Conservation (phyloP, 2,329 filamentous ascomycete species). For the Xylariomycetidae sp. region DNA sequence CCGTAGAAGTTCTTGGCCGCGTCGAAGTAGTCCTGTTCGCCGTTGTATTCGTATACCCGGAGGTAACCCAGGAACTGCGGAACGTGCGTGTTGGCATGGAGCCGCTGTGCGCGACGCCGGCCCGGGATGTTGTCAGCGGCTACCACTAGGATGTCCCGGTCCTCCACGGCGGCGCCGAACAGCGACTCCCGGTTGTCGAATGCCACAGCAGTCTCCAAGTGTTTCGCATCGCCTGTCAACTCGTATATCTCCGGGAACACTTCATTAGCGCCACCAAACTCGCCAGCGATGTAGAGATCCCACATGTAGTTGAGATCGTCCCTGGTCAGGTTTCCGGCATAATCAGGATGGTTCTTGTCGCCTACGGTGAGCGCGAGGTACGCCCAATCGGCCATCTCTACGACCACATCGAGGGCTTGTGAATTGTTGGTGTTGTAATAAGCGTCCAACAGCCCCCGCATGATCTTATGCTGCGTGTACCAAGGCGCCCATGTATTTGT, state of each 20-base stretch:
- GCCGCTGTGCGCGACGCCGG: slow-evolving; percentile 21
- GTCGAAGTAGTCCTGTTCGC: slow-evolving; percentile 22
- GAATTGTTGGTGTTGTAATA: slow-evolving; percentile 30
- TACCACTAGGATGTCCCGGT: slow-evolving; percentile 26
- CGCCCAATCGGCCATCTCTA: slow-evolving; percentile 29
- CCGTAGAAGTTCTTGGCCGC: slow-evolving; percentile 29
- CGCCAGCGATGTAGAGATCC: slow-evolving; percentile 29
- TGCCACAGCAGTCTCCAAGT: slow-evolving; percentile 25
- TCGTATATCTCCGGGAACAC: slow-evolving; percentile 29
- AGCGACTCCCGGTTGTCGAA: slow-evolving; percentile 29
- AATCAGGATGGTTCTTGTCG: slow-evolving; percentile 28
- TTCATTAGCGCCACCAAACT: slow-evolving; percentile 28
- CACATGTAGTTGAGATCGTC: slow-evolving; percentile 31
- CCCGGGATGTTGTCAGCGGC: slow-evolving; percentile 22
- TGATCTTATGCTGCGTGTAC: slow-evolving; percentile 31
- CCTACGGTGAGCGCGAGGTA: slow-evolving; percentile 28
- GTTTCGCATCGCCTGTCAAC: slow-evolving; percentile 22
- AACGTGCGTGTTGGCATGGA: slow-evolving; percentile 28
- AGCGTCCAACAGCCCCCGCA: slow-evolving; percentile 27
- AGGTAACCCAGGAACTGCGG: slow-evolving; percentile 29
- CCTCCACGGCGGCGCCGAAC: slow-evolving; percentile 24
- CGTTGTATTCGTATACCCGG: slow-evolving; percentile 25
- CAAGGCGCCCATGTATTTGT: slow-evolving; percentile 29
- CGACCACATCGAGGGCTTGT: slow-evolving; percentile 22
- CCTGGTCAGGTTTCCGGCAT: slow-evolving; percentile 25